phyloP scores from a whole-genome alignment of 129 eudicot genomes.

The Pseudognaphalium luteoalbum region DNA sequence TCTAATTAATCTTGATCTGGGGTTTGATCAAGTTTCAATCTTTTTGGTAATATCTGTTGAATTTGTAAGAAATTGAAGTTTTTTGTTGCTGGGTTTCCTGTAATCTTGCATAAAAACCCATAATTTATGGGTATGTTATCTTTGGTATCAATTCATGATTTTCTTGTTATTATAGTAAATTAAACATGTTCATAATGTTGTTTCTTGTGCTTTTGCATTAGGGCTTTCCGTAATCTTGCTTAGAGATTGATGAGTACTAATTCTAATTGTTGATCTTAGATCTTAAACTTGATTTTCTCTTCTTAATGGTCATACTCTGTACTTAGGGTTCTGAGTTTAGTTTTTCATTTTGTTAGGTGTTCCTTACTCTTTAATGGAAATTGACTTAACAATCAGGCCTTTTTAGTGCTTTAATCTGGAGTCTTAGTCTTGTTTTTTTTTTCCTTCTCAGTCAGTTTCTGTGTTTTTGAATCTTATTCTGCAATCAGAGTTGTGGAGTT shows the following conservation, averaged over 20 bases:
- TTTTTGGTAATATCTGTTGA: slow-evolving; percentile 23
- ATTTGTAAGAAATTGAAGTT: slow-evolving; percentile 20
- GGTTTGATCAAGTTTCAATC: slow-evolving; percentile 20
- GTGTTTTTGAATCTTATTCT: slow-evolving; percentile 12
- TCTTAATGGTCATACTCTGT: slow-evolving; percentile 7
- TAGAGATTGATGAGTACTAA: slow-evolving; percentile 1
- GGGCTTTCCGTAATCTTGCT: slow-evolving; percentile 18
- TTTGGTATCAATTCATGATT: slow-evolving; percentile 11
- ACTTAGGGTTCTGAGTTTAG: slow-evolving; percentile 25
- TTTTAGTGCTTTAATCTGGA: slow-evolving; percentile 10
- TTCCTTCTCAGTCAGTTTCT: slow-evolving; percentile 13
- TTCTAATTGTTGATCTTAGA: slow-evolving; percentile 27
- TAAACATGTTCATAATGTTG: slow-evolving; percentile 27
- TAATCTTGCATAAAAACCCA: slow-evolving; percentile 14
- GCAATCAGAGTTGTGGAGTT: too few species aligned
- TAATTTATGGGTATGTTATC: neutral
- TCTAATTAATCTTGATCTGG: slow-evolving; percentile 47
- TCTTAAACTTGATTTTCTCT: slow-evolving; percentile 24
- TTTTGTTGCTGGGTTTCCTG: slow-evolving; percentile 31
- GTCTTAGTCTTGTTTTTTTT: slow-evolving; percentile 21
- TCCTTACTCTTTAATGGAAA: slow-evolving; percentile 21
- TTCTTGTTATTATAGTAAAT: slow-evolving; percentile 26
- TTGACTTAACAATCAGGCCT: slow-evolving; percentile 18
- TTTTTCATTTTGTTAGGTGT: slow-evolving; percentile 11
- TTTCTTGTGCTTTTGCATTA: slow-evolving; percentile 15